phyloP scores from a whole-genome alignment of 2,329 filamentous ascomycete species.

The Botryosphaeria agaves region DNA sequence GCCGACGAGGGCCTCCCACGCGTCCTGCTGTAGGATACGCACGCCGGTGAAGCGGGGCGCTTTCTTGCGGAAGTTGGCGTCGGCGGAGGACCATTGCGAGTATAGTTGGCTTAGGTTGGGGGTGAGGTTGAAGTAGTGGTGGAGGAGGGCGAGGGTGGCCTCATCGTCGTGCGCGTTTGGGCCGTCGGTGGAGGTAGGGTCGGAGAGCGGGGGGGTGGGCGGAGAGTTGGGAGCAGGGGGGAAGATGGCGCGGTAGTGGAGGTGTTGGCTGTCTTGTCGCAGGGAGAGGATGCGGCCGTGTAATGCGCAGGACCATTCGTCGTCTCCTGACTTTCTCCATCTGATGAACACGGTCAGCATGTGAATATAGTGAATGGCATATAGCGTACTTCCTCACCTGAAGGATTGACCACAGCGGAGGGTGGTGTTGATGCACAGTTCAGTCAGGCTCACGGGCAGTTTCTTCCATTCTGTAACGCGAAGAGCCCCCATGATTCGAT shows the following conservation, averaged over 20 bases:
- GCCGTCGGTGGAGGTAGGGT: slow-evolving; percentile 14
- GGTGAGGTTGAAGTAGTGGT: slow-evolving; percentile 73
- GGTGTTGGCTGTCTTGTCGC: slow-evolving; percentile 58
- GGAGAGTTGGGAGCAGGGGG: slow-evolving; percentile 15
- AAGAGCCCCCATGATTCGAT: slow-evolving; percentile 18
- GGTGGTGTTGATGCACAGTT: slow-evolving; percentile 89
- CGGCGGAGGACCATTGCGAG: slow-evolving; percentile 67
- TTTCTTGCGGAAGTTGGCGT: slow-evolving; percentile 76
- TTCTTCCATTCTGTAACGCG: slow-evolving; percentile 68
- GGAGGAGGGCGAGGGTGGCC: slow-evolving; percentile 56
- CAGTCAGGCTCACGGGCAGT: slow-evolving; percentile 62
- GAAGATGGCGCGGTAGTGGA: slow-evolving; percentile 64
- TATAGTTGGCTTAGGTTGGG: slow-evolving; percentile 66
- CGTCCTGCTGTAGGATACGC: slow-evolving; percentile 81
- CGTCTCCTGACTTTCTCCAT: slow-evolving; percentile 65
- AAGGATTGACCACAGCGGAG: slow-evolving; percentile 93
- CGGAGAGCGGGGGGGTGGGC: slow-evolving; percentile 21
- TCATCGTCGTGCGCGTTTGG: slow-evolving; percentile 27
- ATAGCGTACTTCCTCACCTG: too few relatives aligned
- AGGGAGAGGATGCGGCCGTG: slow-evolving; percentile 72
- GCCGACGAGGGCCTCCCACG: slow-evolving; percentile 83
- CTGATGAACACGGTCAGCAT: slow-evolving; percentile 23
- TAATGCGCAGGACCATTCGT: slow-evolving; percentile 82
- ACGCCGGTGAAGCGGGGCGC: slow-evolving; percentile 81
- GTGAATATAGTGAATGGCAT: too few relatives aligned